These are phyloP conservation scores for Uronychia setigera DNA, from an alignment of 73 alveolate genomes.

Conservation along the genomic window DNA sequence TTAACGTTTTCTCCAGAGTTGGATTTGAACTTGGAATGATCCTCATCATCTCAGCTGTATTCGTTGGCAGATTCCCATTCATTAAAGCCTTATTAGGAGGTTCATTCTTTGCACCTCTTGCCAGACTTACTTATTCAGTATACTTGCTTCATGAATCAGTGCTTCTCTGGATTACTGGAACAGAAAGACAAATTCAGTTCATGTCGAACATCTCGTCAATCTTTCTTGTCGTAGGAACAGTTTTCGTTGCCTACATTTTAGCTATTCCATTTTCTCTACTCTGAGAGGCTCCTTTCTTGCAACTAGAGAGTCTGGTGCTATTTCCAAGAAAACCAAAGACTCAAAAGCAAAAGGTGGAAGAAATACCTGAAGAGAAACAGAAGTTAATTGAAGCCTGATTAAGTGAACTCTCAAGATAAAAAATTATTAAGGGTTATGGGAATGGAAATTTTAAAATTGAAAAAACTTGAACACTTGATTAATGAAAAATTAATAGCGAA, in stretches of 20 bases:
- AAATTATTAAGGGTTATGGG: too few species aligned
- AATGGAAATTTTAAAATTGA: too few species aligned
- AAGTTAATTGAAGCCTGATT: too few species aligned
- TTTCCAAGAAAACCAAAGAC: conserved; percentile 6
- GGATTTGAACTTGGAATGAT: conserved; percentile 28
- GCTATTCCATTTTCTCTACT: conserved; percentile 19
- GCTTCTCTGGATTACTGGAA: background rate
- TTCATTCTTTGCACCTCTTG: conserved; percentile 17
- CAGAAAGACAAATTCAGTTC: too few species aligned
- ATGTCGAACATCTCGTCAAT: too few species aligned
- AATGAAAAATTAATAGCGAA: too few species aligned
- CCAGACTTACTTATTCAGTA: conserved; percentile 50
- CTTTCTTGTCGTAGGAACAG: too few species aligned
- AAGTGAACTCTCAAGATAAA: too few species aligned
- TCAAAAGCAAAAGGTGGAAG: too few species aligned
- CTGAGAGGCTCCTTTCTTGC: conserved; percentile 28
- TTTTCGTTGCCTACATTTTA: background rate
- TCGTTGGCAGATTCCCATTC: conserved; percentile 17
- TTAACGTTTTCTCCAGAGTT: conserved; percentile 24
- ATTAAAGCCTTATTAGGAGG: conserved; percentile 26
- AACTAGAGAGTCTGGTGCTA: conserved; percentile 16
- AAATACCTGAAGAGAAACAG: too few species aligned
- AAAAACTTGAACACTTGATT: too few species aligned
- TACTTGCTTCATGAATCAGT: conserved; percentile 38
- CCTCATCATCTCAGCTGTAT: conserved; percentile 24